Base-by-base conservation (phyloP, 371 early-diverging fungal genomes). In the Lichtheimia hyalospora region DNA sequence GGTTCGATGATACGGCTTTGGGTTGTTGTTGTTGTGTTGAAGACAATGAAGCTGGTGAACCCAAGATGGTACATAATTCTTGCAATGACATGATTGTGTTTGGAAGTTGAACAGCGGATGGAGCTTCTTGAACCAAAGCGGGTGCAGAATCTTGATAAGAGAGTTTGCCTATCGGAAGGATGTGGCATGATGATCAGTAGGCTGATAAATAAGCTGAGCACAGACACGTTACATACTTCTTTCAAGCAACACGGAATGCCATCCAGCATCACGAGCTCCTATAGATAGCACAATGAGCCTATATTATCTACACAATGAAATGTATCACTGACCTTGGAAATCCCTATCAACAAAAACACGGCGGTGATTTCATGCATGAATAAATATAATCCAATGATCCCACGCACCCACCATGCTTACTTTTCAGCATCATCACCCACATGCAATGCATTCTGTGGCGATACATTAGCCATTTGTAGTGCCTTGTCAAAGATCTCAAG, bases 201-300 rank as follows among this genome's bases (percentile, higher is more conserved):
- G 34, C 8, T 34, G 34, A 34, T 34, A 8, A 2, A 34, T 34
- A 8, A 8, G 34, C 34, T 34, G 34, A 34, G 34, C 34, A 34
- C 5, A 25, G n/a, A 4, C 27, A 27, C 25, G 25, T 16, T 13
- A 52, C 62, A 50, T 68, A 68, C 72, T 52, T 67, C 78, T 60
- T 46, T 71, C 64, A 46, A 77, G 52, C 28, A 77, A 54, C 1
- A 74, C 67, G 2, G 74, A 68, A 51, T 74, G 56, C 78, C 72
- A 72, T 15, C 78, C 74, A 49, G 78, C 78, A 23, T 65, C 57
- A 18, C 49, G 40, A 21, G 78, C 74, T 24, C 76, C 76, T 67
- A 56, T 8, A 40, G 21, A 25, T n/a, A n/a, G n/a, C 5, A 34
- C 34, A 48, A 14, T 57, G 15, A 44, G 21, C 24, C 34, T 3